A percentile compares a stretch with the other conserved stretches of the same genome.
phyloP scores from a whole-genome alignment of 768 basidiomycete species.

The Mycena chlorophos region DNA sequence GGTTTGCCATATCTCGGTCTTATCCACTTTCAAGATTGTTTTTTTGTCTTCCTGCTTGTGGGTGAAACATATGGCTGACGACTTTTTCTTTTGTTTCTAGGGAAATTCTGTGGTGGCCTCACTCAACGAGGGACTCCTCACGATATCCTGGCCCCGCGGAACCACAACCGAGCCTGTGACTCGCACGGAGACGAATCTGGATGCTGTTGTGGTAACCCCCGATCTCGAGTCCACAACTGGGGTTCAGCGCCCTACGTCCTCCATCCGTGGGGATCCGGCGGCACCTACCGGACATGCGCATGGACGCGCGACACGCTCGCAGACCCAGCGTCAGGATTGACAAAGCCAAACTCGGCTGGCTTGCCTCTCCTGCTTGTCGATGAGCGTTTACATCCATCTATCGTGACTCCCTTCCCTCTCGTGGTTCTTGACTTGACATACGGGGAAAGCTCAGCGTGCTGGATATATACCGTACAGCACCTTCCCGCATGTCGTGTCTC shows the following conservation, averaged over 20 bases:
- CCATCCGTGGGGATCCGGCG: conserved; percentile 18
- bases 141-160: conserved; percentile 43
- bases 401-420: too few species aligned
- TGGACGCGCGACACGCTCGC: neutral
- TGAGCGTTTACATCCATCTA: too few species aligned
- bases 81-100: conserved; percentile 27
- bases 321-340: neutral
- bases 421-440: too few species aligned
- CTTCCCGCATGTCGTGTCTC: neutral
- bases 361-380: neutral
- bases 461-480: neutral
- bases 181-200: neutral
- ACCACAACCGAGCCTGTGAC: conserved; percentile 4
- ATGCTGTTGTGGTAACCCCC: neutral
- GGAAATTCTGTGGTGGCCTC: conserved; percentile 37
- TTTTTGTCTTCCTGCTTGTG: conserved; percentile 6
- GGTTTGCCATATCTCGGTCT: neutral
- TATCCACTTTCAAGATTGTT: neutral
- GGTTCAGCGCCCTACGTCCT: conserved; percentile 15
- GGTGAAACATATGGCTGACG: conserved; percentile 25
- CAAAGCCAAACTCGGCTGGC: neutral
- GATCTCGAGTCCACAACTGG: conserved; percentile 2
- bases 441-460: too few species aligned
- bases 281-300: neutral
- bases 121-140: conserved; percentile 42